A percentile compares a stretch with the other conserved stretches of the same genome.
phyloP scores from a whole-genome alignment of 1,139 yeast genomes.

The Chernovozyma sophiae-reginae region DNA sequence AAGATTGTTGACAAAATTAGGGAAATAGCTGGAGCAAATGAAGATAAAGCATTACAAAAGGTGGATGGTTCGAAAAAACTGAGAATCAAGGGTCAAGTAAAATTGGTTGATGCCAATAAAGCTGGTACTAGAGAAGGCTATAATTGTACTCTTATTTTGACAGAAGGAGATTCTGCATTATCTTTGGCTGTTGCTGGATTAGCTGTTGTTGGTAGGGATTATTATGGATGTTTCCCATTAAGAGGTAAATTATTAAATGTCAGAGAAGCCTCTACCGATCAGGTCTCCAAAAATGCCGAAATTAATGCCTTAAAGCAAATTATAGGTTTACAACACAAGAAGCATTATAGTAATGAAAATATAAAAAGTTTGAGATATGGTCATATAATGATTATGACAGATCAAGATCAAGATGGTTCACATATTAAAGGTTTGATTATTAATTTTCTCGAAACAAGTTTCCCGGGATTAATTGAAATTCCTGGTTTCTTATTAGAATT shows the following conservation, averaged over 20 bases:
- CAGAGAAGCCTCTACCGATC: conserved; percentile 94
- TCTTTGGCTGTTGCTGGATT: conserved; percentile 92
- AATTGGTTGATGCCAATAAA: conserved; percentile 91
- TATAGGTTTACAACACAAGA: conserved; percentile 92
- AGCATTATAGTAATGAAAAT: conserved; percentile 60
- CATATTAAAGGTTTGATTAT: conserved; percentile 96
- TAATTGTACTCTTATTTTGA: conserved; percentile 86
- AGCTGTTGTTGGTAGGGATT: conserved; percentile 93
- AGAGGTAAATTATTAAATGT: conserved; percentile 94
- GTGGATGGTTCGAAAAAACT: conserved; percentile 86
- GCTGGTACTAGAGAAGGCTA: conserved; percentile 95
- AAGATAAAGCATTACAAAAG: conserved; percentile 80
- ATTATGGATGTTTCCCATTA: conserved; percentile 92
- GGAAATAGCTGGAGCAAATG: conserved; percentile 82
- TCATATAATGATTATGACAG: conserved; percentile 98
- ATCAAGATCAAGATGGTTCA: conserved; percentile 99
- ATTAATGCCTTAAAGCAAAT: conserved; percentile 94
- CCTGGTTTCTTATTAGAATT: conserved; percentile 94
- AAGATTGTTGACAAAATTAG: conserved; percentile 79
- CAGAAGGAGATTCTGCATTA: conserved; percentile 98
- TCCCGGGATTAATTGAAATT: conserved; percentile 86
- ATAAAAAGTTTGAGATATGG: conserved; percentile 84
- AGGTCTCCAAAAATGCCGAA: conserved; percentile 86
- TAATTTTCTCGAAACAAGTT: conserved; percentile 87
- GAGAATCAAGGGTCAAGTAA: conserved; percentile 85